Base-by-base conservation (phyloP, 2,329 filamentous ascomycete species). In the Penicillium occitanis region DNA sequence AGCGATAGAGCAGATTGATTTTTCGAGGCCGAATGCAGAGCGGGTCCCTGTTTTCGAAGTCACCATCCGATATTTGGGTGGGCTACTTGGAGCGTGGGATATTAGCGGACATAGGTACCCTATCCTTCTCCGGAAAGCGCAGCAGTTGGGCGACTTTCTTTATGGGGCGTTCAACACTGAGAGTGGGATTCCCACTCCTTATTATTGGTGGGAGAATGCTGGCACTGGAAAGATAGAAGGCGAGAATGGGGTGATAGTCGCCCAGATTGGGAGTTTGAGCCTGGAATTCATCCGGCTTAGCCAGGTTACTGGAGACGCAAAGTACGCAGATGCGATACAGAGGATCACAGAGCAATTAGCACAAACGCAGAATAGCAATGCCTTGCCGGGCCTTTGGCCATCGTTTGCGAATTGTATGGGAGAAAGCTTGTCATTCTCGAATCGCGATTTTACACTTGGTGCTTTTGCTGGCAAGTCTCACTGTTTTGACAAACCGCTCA, bases 121-220 rank as follows among this genome's bases (percentile, higher is more conserved):
- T 25, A 81, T 89, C 42, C 81, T 95, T 19, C 82, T 94, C 17
- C 83, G 86, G 63, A 93, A 94, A 78, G 90, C 91, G 0, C 83
- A 88, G 28, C 89, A 93, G 76, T 84, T 93, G 14, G 91, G 87
- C 46, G 90, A 93, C 71, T 85, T 95, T 68, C 82, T 95, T 22
- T 91, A 92, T 81, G 87, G 88, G 61, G 85, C 90, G 2, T 95
- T 95, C 72, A 92, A 95, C 77, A 97, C 93, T 0, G 92, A 92
- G 1, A 97, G 97, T 76, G 87, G 91, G 70, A 94, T 97, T 91
- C 93, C 93, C 3, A 79, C 92, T 8, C 84, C 91, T 17, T 62
- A 62, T 11, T 62, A 62, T 51, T 68, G 75, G 8, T 80, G 77
- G 76, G 69, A 68, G 4, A 71, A 68, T 3, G 69, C 68, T 25